A percentile compares a stretch with the other conserved stretches of the same genome.
Evolutionary conservation across 805 yeast genomes (phyloP).

Genomic region (Pichia gijzeniarum): DNA sequence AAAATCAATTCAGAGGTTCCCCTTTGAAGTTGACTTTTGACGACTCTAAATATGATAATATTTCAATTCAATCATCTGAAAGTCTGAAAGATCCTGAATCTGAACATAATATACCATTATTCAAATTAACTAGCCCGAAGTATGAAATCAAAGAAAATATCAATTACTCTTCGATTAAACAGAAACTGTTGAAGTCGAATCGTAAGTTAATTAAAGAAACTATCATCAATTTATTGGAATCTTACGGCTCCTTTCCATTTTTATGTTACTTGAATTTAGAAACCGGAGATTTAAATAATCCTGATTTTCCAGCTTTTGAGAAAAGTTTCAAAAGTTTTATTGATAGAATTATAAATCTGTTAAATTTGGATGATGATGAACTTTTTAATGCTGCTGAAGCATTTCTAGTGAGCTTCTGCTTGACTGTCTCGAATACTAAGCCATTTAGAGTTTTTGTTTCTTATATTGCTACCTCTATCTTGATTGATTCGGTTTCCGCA

Average conservation of each 20-base stretch:
- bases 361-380: conserved; percentile 32
- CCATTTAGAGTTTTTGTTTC: conserved; percentile 29
- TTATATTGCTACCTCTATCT: conserved; percentile 33
- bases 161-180: background rate
- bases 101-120: conserved; percentile 6
- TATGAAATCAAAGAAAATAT: conserved; percentile 1
- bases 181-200: background rate
- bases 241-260: conserved; percentile 31
- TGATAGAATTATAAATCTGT: conserved; percentile 32
- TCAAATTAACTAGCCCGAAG: conserved; percentile 1
- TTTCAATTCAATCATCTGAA: conserved; percentile 3
- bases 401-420: conserved; percentile 30
- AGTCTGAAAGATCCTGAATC: conserved; percentile 2
- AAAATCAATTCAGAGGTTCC: background rate
- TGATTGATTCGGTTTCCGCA: conserved; percentile 33
- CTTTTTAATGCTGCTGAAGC: conserved; percentile 32
- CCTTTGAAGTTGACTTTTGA: conserved; percentile 4
- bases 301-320: conserved; percentile 17
- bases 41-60: conserved; percentile 5
- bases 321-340: conserved; percentile 18
- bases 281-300: background rate
- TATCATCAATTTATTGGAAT: conserved; percentile 26
- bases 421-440: conserved; percentile 28
- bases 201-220: conserved; percentile 12
- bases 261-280: conserved; percentile 22